phyloP scores from a whole-genome alignment of 179 eudicot species.

The Silene noctiflora region DNA sequence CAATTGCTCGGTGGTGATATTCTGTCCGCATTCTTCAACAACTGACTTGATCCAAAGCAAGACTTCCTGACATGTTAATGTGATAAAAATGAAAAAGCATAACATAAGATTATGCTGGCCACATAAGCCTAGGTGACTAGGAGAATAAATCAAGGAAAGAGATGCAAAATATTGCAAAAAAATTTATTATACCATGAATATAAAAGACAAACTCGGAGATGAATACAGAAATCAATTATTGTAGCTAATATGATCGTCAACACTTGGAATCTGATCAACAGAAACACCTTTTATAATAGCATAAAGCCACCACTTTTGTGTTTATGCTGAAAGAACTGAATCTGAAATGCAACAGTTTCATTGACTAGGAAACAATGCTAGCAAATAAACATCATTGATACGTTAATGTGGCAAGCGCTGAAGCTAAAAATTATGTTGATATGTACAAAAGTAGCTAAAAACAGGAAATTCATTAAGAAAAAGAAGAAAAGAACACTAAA shows the following conservation, averaged over 20 bases:
- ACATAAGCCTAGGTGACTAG: conserved; percentile 1
- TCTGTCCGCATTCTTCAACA: conserved; percentile 84
- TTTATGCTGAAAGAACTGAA: not conserved
- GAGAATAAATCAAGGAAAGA: not conserved
- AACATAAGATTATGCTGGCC: not conserved
- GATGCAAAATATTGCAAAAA: not conserved
- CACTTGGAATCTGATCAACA: not conserved
- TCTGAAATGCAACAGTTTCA: not conserved
- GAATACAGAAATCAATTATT: not conserved
- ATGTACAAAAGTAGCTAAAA: not conserved
- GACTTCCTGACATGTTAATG: conserved; percentile 66
- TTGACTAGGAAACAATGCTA: not conserved
- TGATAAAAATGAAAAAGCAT: conserved; percentile 14
- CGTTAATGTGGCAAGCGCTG: not conserved
- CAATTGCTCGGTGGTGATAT: conserved; percentile 68
- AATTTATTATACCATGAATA: not conserved
- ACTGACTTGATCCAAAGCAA: conserved; percentile 93
- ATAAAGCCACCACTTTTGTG: not conserved
- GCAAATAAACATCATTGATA: not conserved
- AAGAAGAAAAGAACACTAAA: not conserved
- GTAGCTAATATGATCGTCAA: not conserved
- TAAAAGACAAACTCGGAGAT: not conserved
- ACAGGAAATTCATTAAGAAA: not conserved
- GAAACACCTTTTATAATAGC: not conserved
- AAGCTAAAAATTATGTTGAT: not conserved